These are phyloP conservation scores for Acrodontium crateriforme DNA, from an alignment of 2,329 filamentous ascomycete genomes.

Conservation along the genomic window DNA sequence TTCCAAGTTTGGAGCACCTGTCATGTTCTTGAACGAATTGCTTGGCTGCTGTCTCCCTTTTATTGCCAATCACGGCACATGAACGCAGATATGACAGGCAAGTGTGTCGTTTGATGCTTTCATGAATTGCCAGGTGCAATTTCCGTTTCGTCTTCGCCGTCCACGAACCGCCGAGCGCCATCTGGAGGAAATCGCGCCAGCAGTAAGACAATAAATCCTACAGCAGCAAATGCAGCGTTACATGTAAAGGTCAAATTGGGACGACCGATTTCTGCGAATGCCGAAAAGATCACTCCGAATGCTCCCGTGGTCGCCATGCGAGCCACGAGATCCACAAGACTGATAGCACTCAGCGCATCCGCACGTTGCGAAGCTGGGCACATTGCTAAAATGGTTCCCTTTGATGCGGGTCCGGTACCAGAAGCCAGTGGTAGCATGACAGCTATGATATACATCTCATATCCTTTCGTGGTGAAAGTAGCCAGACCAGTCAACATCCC, in stretches of 20 bases:
- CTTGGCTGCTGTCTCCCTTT: too few relatives aligned
- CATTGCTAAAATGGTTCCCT: slow-evolving; percentile 62
- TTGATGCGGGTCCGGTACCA: slow-evolving; percentile 54
- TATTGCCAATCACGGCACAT: too few relatives aligned
- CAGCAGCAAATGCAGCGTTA: slow-evolving; percentile 47
- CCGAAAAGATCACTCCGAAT: slow-evolving; percentile 54
- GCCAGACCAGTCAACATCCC: slow-evolving; percentile 49
- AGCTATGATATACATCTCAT: slow-evolving; percentile 57
- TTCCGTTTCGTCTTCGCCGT: slow-evolving; percentile 2
- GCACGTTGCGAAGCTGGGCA: slow-evolving; percentile 46
- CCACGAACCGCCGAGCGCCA: slow-evolving; percentile 20
- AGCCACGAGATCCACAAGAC: slow-evolving; percentile 56
- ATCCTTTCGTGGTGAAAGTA: slow-evolving; percentile 46
- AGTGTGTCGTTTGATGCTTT: too few relatives aligned
- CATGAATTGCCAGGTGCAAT: too few relatives aligned
- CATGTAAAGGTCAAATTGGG: slow-evolving; percentile 51
- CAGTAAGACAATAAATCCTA: slow-evolving; percentile 35
- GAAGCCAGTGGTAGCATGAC: slow-evolving; percentile 54
- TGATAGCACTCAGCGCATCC: slow-evolving; percentile 56
- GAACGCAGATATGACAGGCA: too few relatives aligned
- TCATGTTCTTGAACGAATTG: too few relatives aligned
- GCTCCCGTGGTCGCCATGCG: slow-evolving; percentile 47
- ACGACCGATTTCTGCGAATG: slow-evolving; percentile 45
- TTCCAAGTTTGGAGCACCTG: too few relatives aligned
- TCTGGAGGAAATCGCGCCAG: slow-evolving; percentile 33